A percentile compares a stretch with the other conserved stretches of the same genome.
Conservation (phyloP, 345 rosid genomes). For the Zanthoxylum bungeanum region DNA sequence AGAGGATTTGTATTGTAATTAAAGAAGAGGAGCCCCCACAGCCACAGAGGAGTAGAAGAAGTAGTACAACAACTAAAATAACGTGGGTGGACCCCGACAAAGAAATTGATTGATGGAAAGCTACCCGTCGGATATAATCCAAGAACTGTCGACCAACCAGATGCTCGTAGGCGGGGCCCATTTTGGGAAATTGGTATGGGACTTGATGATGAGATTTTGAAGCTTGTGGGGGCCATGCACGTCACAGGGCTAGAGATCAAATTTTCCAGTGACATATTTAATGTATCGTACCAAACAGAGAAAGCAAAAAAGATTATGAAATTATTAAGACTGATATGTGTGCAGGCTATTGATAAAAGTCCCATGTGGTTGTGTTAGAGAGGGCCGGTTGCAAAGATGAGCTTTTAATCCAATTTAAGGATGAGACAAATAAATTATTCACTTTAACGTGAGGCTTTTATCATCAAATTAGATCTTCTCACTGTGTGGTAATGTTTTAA, state of each 20-base stretch:
- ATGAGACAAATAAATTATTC: background rate
- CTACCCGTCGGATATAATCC: slow-evolving; percentile 29
- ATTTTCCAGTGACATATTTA: background rate
- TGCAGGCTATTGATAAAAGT: background rate
- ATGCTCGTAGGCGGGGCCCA: slow-evolving; percentile 4
- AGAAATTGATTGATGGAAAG: slow-evolving; percentile 21
- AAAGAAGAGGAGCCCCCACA: background rate
- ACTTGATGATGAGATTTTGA: background rate
- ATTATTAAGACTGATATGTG: background rate
- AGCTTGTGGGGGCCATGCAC: background rate
- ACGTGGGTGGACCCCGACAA: slow-evolving; percentile 7
- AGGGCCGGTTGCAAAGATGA: background rate
- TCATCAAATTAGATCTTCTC: background rate
- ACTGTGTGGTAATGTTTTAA: no score
- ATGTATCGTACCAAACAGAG: background rate
- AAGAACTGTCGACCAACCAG: slow-evolving; percentile 32
- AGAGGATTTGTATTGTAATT: background rate
- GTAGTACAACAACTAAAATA: background rate
- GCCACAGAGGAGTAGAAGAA: background rate
- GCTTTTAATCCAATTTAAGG: background rate
- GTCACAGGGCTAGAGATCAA: background rate
- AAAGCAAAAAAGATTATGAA: background rate
- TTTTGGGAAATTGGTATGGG: slow-evolving; percentile 9
- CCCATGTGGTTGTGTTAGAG: background rate
- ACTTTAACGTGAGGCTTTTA: background rate